Conservation (phyloP, 805 yeast species). For the Schwanniomyces polymorphus region DNA sequence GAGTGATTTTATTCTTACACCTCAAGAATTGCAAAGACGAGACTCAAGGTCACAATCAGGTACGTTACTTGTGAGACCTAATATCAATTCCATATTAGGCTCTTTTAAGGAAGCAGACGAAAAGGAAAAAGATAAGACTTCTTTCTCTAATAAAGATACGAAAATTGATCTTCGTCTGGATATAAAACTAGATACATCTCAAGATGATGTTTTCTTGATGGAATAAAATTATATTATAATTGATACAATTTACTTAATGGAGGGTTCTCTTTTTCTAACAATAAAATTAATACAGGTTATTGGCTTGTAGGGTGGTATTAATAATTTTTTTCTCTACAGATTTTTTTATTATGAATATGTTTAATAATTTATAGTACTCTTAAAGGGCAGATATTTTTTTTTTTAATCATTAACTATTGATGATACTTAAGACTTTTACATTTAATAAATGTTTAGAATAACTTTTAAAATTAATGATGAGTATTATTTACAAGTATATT, state of each 20-base stretch:
- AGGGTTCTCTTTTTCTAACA: neutral
- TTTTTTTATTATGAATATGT: neutral
- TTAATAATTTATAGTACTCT: neutral
- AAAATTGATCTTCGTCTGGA: neutral
- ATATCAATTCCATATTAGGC: conserved; percentile 11
- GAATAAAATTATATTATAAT: conserved; percentile 18
- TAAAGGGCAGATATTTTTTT: neutral
- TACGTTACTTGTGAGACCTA: conserved; percentile 37
- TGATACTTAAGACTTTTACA: neutral
- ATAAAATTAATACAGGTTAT: neutral
- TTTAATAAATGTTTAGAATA: neutral
- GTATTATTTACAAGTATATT: conserved; percentile 2
- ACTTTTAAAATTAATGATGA: neutral
- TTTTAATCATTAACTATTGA: neutral
- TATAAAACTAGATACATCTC: neutral
- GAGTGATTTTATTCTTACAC: conserved; percentile 73
- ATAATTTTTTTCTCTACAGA: neutral
- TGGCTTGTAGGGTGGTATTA: neutral
- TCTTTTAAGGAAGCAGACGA: conserved; percentile 5
- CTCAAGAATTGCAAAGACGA: conserved; percentile 69
- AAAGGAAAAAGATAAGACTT: neutral
- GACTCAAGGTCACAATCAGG: conserved; percentile 60
- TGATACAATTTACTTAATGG: neutral
- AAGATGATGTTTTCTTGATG: conserved; percentile 41
- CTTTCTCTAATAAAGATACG: neutral